Evolutionary conservation across 2,329 filamentous ascomycete genomes (phyloP), one percentile per base, ranked within the genome.

Genomic region (Stemphylium vesicarium): DNA sequence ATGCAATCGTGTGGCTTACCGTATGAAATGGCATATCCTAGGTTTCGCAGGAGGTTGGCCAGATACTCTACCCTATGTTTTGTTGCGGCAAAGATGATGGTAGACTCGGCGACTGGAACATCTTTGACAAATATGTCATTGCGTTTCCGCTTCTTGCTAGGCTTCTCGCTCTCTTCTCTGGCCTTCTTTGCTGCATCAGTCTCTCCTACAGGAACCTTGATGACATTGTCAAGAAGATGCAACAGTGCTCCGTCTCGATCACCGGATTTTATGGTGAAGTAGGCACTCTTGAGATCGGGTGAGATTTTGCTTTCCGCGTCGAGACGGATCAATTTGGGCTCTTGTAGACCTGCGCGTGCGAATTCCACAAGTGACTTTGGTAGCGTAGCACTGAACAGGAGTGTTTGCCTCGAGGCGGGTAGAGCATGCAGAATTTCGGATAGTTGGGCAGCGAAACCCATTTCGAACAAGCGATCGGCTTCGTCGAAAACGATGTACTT

Each of bases 51-150:
- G n/a, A 99, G 78, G 38, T 85, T 85, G 35, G 90, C 86, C 4
- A 99, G 79, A 70, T 98, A 99, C 68, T 99, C 96, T 47, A 99
- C 95, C 70, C 97, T 92, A 77, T 99, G 95, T 72, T 99, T 98
- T 0, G 95, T 98, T 2, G 94, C 91, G 0, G 91, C 87, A 70
- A 99, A 99, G 4, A 99, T 82, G 64, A 99, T 97, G 0, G 96
- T 99, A 0, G 95, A 97, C 73, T 96, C 88, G 55, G 91, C 85
- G 0, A 92, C 95, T 1, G 92, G 92, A 50, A 89, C 91, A 50
- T 90, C 88, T 37, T 81, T 85, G 29, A 79, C 78, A 32, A 82
- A 82, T 2, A 82, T 77, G 10, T 79, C 78, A 20, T 75, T 79
- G 46, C 89, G 83, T 76, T 94, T 95, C 49, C 91, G 82, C 76